A percentile compares a stretch with the other conserved stretches of the same genome.
Conservation (phyloP, 176 grass and related monocot genomes). For the Phoenix dactylifera region DNA sequence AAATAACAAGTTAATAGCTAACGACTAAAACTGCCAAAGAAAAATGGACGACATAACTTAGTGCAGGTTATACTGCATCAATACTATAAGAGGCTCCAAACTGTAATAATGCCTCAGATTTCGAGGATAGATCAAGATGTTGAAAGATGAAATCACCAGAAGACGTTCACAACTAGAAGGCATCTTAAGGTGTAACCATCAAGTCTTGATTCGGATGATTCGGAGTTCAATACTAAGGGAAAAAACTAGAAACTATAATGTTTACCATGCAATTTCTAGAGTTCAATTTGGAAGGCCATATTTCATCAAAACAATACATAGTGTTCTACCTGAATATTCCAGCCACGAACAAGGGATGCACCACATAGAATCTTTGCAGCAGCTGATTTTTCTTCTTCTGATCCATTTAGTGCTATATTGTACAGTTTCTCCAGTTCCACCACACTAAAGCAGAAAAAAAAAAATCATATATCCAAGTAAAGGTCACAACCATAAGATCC, state of each 20-base stretch:
- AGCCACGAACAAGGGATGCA: slow-evolving; percentile 72
- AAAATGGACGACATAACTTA: too few species aligned
- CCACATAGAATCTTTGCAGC: slow-evolving; percentile 92
- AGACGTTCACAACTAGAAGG: not conserved
- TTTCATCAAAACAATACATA: not conserved
- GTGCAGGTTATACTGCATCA: too few species aligned
- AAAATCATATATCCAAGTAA: slow-evolving; percentile 16
- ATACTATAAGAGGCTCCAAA: too few species aligned
- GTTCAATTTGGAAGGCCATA: too few species aligned
- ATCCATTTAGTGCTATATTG: slow-evolving; percentile 63
- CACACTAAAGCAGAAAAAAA: slow-evolving; percentile 45
- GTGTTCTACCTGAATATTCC: slow-evolving; percentile 86
- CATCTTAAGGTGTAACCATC: not conserved
- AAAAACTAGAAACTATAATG: too few species aligned
- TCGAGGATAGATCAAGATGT: too few species aligned
- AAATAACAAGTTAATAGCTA: not conserved
- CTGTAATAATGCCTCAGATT: too few species aligned
- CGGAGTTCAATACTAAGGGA: too few species aligned
- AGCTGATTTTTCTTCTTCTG: slow-evolving; percentile 80
- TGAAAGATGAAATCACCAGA: too few species aligned
- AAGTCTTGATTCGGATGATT: too few species aligned
- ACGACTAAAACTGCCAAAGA: not conserved
- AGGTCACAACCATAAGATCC: not conserved
- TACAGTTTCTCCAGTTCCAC: slow-evolving; percentile 81
- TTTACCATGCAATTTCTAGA: too few species aligned